phyloP scores from a whole-genome alignment of 176 grass and related monocot species.

The Typha latifolia region DNA sequence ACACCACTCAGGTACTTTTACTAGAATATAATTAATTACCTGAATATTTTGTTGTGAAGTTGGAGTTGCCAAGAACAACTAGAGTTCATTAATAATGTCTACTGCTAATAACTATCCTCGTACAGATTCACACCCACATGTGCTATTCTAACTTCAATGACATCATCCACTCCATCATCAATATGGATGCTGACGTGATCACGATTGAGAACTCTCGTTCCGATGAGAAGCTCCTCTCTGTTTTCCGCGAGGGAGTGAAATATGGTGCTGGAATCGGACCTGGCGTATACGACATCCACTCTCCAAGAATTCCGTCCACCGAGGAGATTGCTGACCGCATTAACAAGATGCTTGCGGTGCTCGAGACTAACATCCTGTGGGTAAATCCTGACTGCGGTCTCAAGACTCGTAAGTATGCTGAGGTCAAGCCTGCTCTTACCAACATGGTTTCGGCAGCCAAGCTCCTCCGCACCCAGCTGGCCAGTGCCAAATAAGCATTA shows the following conservation, averaged over 20 bases:
- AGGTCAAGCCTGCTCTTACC: constrained; percentile 78
- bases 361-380: constrained; percentile 91
- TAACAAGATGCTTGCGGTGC: constrained; percentile 92
- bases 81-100: not conserved
- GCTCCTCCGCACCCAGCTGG: constrained; percentile 70
- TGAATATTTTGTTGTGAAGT: not conserved
- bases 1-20: constrained; percentile 80
- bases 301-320: constrained; percentile 61
- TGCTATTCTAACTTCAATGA: constrained; percentile 99
- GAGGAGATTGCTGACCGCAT: constrained; percentile 81
- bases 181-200: constrained; percentile 93
- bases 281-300: constrained; percentile 92
- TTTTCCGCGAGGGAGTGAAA: constrained; percentile 78
- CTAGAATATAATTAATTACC: constrained; percentile 2
- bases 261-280: constrained; percentile 78
- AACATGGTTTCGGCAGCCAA: constrained; percentile 70
- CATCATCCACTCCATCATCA: constrained; percentile 92
- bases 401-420: constrained; percentile 81
- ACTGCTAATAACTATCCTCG: constrained; percentile 1
- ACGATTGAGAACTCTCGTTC: constrained; percentile 95
- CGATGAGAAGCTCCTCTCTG: constrained; percentile 76
- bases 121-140: constrained; percentile 96
- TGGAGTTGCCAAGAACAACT: not conserved
- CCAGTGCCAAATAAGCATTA: constrained; percentile 37
- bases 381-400: constrained; percentile 91